Evolutionary conservation across 2,329 filamentous ascomycete species (phyloP).

Genomic region (Cercospora canescens): DNA sequence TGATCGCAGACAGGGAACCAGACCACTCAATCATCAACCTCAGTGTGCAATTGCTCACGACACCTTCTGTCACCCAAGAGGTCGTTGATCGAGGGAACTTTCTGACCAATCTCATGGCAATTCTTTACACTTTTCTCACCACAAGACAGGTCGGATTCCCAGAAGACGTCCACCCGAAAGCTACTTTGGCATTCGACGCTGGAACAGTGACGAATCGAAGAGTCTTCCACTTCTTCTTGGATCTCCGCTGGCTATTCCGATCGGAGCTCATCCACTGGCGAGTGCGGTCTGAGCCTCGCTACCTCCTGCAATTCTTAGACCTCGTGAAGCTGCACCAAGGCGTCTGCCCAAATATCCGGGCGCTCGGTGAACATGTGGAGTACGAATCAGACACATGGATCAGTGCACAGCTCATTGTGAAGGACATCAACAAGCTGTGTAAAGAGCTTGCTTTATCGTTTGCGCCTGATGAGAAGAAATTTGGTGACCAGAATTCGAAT

Average conservation of each 20-base stretch:
- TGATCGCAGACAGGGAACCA: constrained; percentile 93
- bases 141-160: constrained; percentile 94
- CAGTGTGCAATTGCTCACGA: constrained; percentile 93
- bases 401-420: constrained; percentile 87
- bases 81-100: constrained; percentile 95
- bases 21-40: constrained; percentile 99
- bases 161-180: constrained; percentile 80
- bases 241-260: constrained; percentile 86
- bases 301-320: constrained; percentile 92
- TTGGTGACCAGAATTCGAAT: constrained; percentile 55
- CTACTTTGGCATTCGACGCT: constrained; percentile 87
- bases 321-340: constrained; percentile 95
- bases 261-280: constrained; percentile 85
- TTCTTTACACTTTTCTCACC: constrained; percentile 95
- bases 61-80: constrained; percentile 93
- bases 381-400: constrained; percentile 99
- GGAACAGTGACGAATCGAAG: constrained; percentile 92
- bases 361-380: constrained; percentile 92
- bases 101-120: constrained; percentile 89
- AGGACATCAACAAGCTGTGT: constrained; percentile 91
- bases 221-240: constrained; percentile 97
- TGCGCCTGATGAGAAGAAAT: constrained; percentile 59
- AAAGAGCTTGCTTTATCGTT: constrained; percentile 87
- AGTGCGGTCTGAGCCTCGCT: constrained; percentile 79
- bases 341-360: constrained; percentile 90